These are phyloP conservation scores for Coemansia sp. DNA, from an alignment of 192 early-diverging fungal species.

Conservation along the genomic window DNA sequence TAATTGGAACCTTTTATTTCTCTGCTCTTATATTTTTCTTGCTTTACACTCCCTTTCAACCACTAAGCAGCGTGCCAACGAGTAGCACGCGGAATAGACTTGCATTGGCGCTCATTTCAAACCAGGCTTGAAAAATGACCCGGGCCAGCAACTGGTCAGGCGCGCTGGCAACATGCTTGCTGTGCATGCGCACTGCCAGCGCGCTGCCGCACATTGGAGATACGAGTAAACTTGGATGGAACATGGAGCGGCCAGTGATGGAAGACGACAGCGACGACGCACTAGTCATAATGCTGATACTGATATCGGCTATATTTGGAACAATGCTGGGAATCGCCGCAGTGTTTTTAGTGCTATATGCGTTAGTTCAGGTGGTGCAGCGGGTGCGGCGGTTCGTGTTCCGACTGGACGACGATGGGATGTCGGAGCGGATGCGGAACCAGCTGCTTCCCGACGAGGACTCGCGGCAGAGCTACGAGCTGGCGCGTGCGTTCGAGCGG, in stretches of 20 bases:
- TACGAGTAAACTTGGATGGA: not conserved
- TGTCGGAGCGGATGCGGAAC: slow-evolving; percentile 45
- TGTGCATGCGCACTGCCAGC: not conserved
- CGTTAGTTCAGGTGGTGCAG: slow-evolving; percentile 17
- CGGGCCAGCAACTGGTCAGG: slow-evolving; percentile 3
- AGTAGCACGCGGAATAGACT: not conserved
- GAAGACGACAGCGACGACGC: slow-evolving; percentile 30
- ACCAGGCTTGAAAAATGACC: not conserved
- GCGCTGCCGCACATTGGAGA: slow-evolving; percentile 1
- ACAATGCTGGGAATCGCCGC: slow-evolving; percentile 37
- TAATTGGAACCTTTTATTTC: not conserved
- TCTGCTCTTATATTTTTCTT: not conserved
- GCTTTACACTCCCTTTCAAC: not conserved
- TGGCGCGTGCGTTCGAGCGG: slow-evolving; percentile 64
- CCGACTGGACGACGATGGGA: slow-evolving; percentile 46
- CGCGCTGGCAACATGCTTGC: not conserved
- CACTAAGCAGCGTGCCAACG: not conserved
- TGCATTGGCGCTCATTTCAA: not conserved
- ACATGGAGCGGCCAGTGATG: not conserved
- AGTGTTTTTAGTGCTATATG: slow-evolving; percentile 30
- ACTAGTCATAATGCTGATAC: slow-evolving; percentile 36
- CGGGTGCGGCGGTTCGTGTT: slow-evolving; percentile 26
- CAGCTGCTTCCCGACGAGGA: slow-evolving; percentile 54
- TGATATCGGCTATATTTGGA: slow-evolving; percentile 38
- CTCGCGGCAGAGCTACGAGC: slow-evolving; percentile 57